Evolutionary conservation across 2,329 filamentous ascomycete species (phyloP).

Genomic region (Corynespora cassiicola): DNA sequence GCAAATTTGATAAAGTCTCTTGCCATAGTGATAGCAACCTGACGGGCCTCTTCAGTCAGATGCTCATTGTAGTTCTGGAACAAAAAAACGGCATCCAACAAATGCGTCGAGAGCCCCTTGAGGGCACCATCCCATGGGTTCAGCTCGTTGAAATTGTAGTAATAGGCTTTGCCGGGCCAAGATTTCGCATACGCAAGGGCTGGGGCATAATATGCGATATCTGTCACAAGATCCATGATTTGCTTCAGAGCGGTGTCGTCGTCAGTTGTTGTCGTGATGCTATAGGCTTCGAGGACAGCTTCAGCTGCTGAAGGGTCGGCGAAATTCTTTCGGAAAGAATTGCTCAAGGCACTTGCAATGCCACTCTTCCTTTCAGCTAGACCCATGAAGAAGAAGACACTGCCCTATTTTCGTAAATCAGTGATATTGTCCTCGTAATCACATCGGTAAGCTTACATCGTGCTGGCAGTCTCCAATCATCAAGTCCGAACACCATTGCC

Average conservation of each 20-base stretch:
- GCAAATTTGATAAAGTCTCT: slow-evolving; percentile 28
- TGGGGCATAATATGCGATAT: slow-evolving; percentile 53
- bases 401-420: slow-evolving; percentile 13
- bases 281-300: slow-evolving; percentile 46
- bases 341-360: slow-evolving; percentile 32
- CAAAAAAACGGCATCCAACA: slow-evolving; percentile 33
- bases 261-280: slow-evolving; percentile 33
- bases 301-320: slow-evolving; percentile 8
- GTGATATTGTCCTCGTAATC: neutral
- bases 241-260: slow-evolving; percentile 47
- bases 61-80: slow-evolving; percentile 33
- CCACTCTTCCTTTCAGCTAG: slow-evolving; percentile 17
- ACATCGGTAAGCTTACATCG: slow-evolving; percentile 44
- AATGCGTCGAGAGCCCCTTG: slow-evolving; percentile 28
- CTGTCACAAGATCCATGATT: slow-evolving; percentile 50
- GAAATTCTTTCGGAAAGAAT: slow-evolving; percentile 33
- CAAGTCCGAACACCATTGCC: slow-evolving; percentile 51
- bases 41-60: slow-evolving; percentile 5
- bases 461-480: slow-evolving; percentile 54
- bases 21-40: slow-evolving; percentile 16
- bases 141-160: slow-evolving; percentile 27
- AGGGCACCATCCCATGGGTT: slow-evolving; percentile 34
- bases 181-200: slow-evolving; percentile 43
- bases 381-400: slow-evolving; percentile 25
- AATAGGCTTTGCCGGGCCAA: slow-evolving; percentile 22